Percentiles rank a stretch among this genome's conserved stretches.
Evolutionary conservation across 2,329 filamentous ascomycete species (phyloP).

Genomic region (Rhytidhysteron rufulum): DNA sequence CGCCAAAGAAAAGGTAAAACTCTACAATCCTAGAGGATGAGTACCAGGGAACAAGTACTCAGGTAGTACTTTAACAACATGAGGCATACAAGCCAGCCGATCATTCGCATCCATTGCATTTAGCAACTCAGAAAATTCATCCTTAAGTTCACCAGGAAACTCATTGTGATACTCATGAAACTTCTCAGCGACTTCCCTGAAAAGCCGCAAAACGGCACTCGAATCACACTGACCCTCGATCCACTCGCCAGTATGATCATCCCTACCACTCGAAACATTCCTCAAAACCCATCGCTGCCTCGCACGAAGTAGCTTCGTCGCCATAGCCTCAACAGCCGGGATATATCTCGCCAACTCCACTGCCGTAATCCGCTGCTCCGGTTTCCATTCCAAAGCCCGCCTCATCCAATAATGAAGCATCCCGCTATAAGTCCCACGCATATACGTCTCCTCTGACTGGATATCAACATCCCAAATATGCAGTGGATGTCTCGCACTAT

Average conservation of each 20-base stretch:
- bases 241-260: background rate
- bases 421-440: background rate
- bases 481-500: background rate
- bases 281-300: background rate
- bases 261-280: background rate
- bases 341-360: background rate
- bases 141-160: background rate
- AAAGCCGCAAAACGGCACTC: background rate
- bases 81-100: too few species aligned
- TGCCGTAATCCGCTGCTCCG: background rate
- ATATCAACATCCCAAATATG: background rate
- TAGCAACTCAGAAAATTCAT: background rate
- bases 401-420: background rate
- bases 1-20: too few species aligned
- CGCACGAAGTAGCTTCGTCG: background rate
- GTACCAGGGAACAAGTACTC: too few species aligned
- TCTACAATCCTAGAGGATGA: too few species aligned
- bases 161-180: background rate
- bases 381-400: background rate
- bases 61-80: too few species aligned
- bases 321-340: background rate
- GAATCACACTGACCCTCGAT: background rate
- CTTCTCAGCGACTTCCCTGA: background rate
- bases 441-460: background rate
- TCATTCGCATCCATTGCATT: background rate